Evolutionary conservation across 192 early-diverging fungal genomes (phyloP).

Genomic region (Coemansia sp.): DNA sequence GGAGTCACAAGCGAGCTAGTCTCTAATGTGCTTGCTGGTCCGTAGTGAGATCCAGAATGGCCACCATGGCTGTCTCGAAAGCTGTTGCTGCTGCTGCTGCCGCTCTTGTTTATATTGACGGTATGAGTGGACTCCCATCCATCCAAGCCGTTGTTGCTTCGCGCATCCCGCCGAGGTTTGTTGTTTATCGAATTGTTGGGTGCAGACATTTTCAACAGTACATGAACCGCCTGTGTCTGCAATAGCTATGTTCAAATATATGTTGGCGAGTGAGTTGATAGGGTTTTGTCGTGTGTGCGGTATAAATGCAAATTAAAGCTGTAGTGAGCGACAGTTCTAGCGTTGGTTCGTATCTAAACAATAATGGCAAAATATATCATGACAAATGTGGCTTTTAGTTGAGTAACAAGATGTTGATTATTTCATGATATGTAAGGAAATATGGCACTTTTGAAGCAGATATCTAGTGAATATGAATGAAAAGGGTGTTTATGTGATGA

Average conservation of each 20-base stretch:
- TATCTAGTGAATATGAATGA: too few species aligned
- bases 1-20: conserved; percentile 22
- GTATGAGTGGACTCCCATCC: neutral
- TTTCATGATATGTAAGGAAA: neutral
- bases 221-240: neutral
- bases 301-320: neutral
- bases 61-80: neutral
- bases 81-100: conserved; percentile 5
- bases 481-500: too few species aligned
- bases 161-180: neutral
- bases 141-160: neutral
- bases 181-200: neutral
- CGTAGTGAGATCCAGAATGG: conserved; percentile 6
- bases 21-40: neutral
- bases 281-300: neutral
- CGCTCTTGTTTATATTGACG: neutral
- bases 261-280: neutral
- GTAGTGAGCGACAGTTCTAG: neutral
- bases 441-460: neutral
- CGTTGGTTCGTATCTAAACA: neutral
- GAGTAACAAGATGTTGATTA: neutral
- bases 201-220: conserved; percentile 1
- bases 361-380: neutral
- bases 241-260: neutral
- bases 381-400: neutral